A percentile compares a stretch with the other conserved stretches of the same genome.
Conservation (phyloP, 2,329 filamentous ascomycete genomes). For the Xylaria digitata region DNA sequence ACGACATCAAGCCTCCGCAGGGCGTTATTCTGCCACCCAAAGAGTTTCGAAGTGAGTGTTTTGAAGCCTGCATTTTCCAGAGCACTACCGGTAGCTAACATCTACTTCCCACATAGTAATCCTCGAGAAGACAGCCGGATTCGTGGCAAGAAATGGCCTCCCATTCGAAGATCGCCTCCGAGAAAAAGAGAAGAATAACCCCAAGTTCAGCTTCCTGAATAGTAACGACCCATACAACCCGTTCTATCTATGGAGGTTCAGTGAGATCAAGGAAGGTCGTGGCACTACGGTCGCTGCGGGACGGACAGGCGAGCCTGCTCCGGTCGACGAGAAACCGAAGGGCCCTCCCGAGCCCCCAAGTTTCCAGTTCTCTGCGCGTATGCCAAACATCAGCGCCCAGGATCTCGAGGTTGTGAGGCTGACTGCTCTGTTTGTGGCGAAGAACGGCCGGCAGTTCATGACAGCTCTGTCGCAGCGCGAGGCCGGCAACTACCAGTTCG, state of each 20-base stretch:
- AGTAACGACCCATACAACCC: slow-evolving; percentile 83
- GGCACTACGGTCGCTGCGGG: slow-evolving; percentile 83
- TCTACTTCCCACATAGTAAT: slow-evolving; percentile 52
- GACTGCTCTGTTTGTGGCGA: slow-evolving; percentile 91
- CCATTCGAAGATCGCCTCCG: slow-evolving; percentile 86
- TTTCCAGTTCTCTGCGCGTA: slow-evolving; percentile 93
- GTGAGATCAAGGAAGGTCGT: slow-evolving; percentile 85
- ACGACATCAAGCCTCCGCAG: slow-evolving; percentile 80
- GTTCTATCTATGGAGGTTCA: slow-evolving; percentile 91
- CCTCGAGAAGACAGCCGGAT: slow-evolving; percentile 95
- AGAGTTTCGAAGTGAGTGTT: slow-evolving; percentile 74
- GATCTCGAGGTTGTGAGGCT: slow-evolving; percentile 81
- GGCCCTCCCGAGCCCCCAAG: slow-evolving; percentile 87
- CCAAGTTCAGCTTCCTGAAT: slow-evolving; percentile 92
- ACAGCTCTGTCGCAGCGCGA: slow-evolving; percentile 90
- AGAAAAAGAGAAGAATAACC: slow-evolving; percentile 83
- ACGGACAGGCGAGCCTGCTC: slow-evolving; percentile 71
- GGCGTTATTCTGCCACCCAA: slow-evolving; percentile 90
- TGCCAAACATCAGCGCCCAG: slow-evolving; percentile 96
- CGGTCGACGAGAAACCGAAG: slow-evolving; percentile 73
- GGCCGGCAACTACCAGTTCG: slow-evolving; percentile 91
- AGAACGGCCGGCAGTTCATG: slow-evolving; percentile 92
- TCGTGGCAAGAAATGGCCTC: slow-evolving; percentile 76
- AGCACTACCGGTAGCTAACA: slow-evolving; percentile 17
- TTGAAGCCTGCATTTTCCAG: background rate